Evolutionary conservation across 1,284 basidiomycete genomes (phyloP).

Genomic region (Heterobasidion occidentale): DNA sequence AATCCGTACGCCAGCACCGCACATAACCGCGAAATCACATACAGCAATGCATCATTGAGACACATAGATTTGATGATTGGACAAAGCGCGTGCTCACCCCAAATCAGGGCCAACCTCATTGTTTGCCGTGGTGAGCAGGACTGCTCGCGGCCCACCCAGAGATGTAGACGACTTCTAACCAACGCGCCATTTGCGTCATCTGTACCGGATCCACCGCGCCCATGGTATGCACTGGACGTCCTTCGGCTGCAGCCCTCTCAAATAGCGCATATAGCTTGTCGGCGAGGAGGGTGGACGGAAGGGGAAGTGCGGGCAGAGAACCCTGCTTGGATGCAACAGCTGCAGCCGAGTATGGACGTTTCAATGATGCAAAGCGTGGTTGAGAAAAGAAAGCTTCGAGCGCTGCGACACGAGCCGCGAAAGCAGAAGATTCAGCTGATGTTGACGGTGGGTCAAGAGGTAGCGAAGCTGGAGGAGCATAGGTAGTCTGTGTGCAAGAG

Average conservation of each 20-base stretch:
- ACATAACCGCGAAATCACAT: conserved; percentile 2
- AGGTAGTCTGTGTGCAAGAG: conserved; percentile 11
- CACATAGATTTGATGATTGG: background rate
- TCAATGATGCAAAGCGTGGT: conserved; percentile 68
- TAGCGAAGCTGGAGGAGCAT: conserved; percentile 29
- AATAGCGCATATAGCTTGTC: conserved; percentile 77
- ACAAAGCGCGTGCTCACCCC: conserved; percentile 48
- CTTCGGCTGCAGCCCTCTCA: conserved; percentile 52
- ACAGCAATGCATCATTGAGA: background rate
- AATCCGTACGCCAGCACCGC: background rate
- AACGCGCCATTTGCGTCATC: conserved; percentile 95
- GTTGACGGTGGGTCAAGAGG: conserved; percentile 58
- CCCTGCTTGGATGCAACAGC: conserved; percentile 86
- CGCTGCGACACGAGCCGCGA: conserved; percentile 54
- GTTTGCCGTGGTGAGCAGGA: conserved; percentile 79
- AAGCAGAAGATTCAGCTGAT: conserved; percentile 58
- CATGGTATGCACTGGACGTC: conserved; percentile 76
- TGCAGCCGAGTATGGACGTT: conserved; percentile 73
- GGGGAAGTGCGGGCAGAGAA: conserved; percentile 71
- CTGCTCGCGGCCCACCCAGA: conserved; percentile 92
- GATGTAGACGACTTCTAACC: conserved; percentile 93
- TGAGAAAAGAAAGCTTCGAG: conserved; percentile 70
- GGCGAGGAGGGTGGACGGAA: conserved; percentile 72
- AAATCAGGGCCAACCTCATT: conserved; percentile 98
- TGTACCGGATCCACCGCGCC: conserved; percentile 89